These are phyloP conservation scores for Heliosperma pusillum DNA, from an alignment of 148 eudicot genomes.

Conservation along the genomic window DNA sequence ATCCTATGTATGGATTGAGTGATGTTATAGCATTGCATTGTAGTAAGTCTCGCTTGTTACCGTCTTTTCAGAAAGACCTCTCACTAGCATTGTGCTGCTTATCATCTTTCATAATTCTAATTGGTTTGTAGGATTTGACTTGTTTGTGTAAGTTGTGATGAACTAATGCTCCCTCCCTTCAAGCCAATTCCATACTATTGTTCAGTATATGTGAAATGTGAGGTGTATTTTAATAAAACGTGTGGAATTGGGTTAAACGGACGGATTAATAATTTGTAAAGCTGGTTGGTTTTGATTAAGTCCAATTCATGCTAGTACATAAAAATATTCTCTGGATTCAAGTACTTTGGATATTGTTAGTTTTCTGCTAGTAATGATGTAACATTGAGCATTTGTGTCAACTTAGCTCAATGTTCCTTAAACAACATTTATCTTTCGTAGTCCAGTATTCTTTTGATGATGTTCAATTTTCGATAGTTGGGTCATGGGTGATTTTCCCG, in stretches of 20 bases:
- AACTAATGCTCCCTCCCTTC: neutral
- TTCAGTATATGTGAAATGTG: no score
- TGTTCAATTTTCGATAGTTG: neutral
- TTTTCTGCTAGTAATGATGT: conserved; percentile 12
- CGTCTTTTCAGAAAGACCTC: no score
- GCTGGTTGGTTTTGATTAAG: conserved; percentile 16
- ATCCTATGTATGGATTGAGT: neutral
- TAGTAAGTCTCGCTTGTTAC: no score
- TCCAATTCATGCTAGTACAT: conserved; percentile 2
- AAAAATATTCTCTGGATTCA: conserved; percentile 4
- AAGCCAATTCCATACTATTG: no score
- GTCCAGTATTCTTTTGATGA: neutral
- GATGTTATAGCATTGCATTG: conserved; percentile 7
- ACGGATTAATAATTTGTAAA: neutral
- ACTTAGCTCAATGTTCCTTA: neutral
- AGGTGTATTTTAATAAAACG: no score
- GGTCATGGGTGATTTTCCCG: no score
- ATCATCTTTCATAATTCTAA: neutral
- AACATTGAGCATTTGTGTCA: neutral
- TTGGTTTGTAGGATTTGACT: conserved; percentile 3
- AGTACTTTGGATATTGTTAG: neutral
- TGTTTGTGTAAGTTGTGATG: conserved; percentile 17
- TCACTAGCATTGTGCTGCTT: conserved; percentile 7
- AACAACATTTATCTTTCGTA: neutral
- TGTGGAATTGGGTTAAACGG: no score